A percentile compares a stretch with the other conserved stretches of the same genome.
These are phyloP conservation scores for Boehmeria nivea DNA, from an alignment of 306 rosid species.

Conservation along the genomic window DNA sequence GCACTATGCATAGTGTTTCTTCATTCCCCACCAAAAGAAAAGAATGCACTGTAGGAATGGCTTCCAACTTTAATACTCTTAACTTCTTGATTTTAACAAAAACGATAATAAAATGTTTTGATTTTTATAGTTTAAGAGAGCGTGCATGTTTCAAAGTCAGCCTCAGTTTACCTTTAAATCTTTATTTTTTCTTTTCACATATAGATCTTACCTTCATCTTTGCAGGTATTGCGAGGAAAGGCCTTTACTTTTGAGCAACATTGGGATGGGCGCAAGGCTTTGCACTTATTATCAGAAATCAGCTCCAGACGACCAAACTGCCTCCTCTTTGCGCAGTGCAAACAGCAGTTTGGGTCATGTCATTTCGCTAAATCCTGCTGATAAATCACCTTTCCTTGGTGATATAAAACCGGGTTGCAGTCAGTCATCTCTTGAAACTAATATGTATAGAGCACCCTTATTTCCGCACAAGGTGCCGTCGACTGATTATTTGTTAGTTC, in stretches of 20 bases:
- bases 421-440: constrained; percentile 92
- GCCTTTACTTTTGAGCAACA: constrained; percentile 86
- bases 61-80: too few species aligned
- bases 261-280: constrained; percentile 93
- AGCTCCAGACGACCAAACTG: constrained; percentile 83
- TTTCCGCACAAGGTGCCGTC: constrained; percentile 79
- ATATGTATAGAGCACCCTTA: constrained; percentile 93
- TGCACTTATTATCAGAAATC: constrained; percentile 90
- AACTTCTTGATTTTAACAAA: neutral
- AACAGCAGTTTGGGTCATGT: constrained; percentile 70
- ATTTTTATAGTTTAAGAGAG: neutral
- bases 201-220: neutral
- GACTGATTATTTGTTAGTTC: constrained; percentile 85
- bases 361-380: constrained; percentile 78
- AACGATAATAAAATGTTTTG: neutral
- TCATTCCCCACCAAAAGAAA: too few species aligned
- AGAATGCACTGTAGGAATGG: neutral
- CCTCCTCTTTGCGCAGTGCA: constrained; percentile 56
- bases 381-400: constrained; percentile 94
- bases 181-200: neutral
- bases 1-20: too few species aligned
- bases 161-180: neutral
- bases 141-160: neutral
- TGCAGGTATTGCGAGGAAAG: constrained; percentile 95
- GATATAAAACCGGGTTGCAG: constrained; percentile 76